Percentiles rank a stretch among this genome's conserved stretches.
Evolutionary conservation across 768 basidiomycete species (phyloP).

Genomic region (Lentinula raphanica): DNA sequence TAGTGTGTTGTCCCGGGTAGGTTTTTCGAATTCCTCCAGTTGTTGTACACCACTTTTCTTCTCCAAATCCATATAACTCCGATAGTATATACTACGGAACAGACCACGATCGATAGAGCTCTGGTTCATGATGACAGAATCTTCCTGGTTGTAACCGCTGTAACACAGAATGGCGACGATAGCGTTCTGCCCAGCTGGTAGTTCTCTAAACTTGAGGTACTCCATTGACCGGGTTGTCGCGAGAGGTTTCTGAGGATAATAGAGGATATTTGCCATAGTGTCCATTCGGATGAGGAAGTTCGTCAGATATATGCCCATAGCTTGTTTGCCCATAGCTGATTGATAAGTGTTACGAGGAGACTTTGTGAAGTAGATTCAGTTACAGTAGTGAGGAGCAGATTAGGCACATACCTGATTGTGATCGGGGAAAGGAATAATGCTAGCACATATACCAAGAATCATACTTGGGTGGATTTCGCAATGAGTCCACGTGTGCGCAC

Average conservation of each 20-base stretch:
- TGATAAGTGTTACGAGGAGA: conserved; percentile 99
- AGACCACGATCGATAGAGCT: conserved; percentile 96
- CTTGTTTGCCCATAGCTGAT: conserved; percentile 99
- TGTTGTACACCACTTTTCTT: conserved; percentile 92
- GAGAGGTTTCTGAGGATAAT: conserved; percentile 98
- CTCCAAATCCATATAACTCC: conserved; percentile 97
- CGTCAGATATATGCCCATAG: conserved; percentile 97
- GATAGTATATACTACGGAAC: conserved; percentile 97
- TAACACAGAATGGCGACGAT: conserved; percentile 98
- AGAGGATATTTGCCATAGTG: conserved; percentile 99
- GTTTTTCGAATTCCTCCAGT: conserved; percentile 96
- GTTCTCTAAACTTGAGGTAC: conserved; percentile 96
- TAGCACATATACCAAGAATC: conserved; percentile 98
- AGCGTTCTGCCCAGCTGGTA: conserved; percentile 98
- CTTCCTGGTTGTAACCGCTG: conserved; percentile 99
- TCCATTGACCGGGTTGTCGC: conserved; percentile 99
- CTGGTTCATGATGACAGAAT: conserved; percentile 99
- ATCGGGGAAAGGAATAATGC: conserved; percentile 99
- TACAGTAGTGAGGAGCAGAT: background rate
- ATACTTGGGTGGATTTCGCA: conserved; percentile 99
- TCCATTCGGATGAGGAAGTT: conserved; percentile 99
- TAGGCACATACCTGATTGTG: conserved; percentile 81
- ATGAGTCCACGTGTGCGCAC: conserved; percentile 93
- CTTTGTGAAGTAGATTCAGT: conserved; percentile 33
- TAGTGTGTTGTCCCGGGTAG: conserved; percentile 85